Conservation (phyloP, 2,329 filamentous ascomycete species). For the Fusarium illudens region DNA sequence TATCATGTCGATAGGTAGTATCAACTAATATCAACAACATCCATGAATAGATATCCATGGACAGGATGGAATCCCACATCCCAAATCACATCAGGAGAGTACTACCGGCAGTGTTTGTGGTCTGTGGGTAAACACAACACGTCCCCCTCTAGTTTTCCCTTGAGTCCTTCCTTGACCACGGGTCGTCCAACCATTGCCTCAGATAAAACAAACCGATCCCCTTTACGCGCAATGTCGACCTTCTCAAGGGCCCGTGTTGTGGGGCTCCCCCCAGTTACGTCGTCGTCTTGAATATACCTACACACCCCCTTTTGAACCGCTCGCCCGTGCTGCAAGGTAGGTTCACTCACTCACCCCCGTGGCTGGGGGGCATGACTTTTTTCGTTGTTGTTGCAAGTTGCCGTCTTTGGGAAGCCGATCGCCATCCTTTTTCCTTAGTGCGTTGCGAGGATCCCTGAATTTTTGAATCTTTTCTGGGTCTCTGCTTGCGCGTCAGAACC, state of each 20-base stretch:
- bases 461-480: background rate
- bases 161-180: no score
- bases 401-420: background rate
- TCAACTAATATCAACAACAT: background rate
- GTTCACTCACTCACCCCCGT: no score
- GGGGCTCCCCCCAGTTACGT: background rate
- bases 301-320: background rate
- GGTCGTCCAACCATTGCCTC: background rate
- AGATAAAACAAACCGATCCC: background rate
- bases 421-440: background rate
- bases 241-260: background rate
- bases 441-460: background rate
- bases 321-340: constrained; percentile 2
- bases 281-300: background rate
- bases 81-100: background rate
- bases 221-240: background rate
- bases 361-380: background rate
- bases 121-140: background rate
- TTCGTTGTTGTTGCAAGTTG: background rate
- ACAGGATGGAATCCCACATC: background rate
- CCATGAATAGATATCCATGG: no score
- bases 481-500: constrained; percentile 2
- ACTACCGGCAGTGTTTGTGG: background rate
- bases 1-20: background rate
- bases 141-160: background rate